A percentile compares a stretch with the other conserved stretches of the same genome.
phyloP scores from a whole-genome alignment of 23 red algal species.

The Gracilaria domingensis region DNA sequence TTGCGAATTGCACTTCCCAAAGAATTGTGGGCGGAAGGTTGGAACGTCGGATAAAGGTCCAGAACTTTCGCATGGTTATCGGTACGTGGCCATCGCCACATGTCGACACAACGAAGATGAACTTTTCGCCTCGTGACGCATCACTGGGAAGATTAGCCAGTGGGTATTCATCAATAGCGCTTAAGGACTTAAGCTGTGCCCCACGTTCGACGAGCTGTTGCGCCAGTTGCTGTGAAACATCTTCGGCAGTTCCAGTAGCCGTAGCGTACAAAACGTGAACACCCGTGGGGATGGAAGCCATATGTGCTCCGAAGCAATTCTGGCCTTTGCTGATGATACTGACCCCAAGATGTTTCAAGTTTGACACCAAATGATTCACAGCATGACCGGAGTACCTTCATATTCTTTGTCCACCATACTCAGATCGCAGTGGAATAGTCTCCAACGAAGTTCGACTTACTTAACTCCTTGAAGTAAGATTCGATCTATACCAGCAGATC shows the following conservation, averaged over 20 bases:
- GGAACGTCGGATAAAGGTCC: slow-evolving; percentile 63
- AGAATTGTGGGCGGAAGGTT: slow-evolving; percentile 50
- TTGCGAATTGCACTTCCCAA: slow-evolving; percentile 44
- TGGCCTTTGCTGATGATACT: no score
- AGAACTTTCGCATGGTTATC: slow-evolving; percentile 64
- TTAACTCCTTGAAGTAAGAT: no score
- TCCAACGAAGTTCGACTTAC: no score
- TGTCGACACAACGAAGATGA: slow-evolving; percentile 86
- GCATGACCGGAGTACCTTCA: no score
- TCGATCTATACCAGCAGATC: no score
- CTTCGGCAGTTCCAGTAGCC: slow-evolving; percentile 82
- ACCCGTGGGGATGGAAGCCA: background rate
- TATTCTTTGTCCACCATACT: no score
- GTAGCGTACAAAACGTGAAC: slow-evolving; percentile 76
- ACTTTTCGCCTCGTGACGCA: slow-evolving; percentile 26
- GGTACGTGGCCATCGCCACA: slow-evolving; percentile 90
- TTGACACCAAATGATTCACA: no score
- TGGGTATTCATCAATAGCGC: slow-evolving; percentile 41
- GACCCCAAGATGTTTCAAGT: no score
- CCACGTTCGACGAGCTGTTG: slow-evolving; percentile 36
- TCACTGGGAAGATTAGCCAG: slow-evolving; percentile 26
- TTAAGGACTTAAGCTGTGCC: background rate
- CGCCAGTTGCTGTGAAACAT: slow-evolving; percentile 56
- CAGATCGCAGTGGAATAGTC: no score
- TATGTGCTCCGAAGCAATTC: background rate